A percentile compares a stretch with the other conserved stretches of the same genome.
Evolutionary conservation across 2,329 filamentous ascomycete species (phyloP).

Genomic region (Trichoderma koningii): DNA sequence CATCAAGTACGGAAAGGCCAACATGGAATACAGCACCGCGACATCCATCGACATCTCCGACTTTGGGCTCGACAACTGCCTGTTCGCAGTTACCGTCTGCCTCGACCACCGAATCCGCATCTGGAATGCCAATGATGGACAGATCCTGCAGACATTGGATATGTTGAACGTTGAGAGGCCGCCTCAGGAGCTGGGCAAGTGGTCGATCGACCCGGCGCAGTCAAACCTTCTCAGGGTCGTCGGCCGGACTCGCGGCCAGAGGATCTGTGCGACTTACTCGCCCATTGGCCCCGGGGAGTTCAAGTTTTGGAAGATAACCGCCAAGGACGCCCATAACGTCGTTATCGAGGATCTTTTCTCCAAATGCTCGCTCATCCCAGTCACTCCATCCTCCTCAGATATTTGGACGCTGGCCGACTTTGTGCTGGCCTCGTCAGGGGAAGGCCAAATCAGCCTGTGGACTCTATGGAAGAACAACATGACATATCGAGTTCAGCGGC

Average conservation of each 20-base stretch:
- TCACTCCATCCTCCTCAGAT: constrained; percentile 68
- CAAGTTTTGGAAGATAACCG: constrained; percentile 83
- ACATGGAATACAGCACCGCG: constrained; percentile 68
- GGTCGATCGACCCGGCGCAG: constrained; percentile 77
- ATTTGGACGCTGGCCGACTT: constrained; percentile 83
- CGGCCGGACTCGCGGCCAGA: constrained; percentile 55
- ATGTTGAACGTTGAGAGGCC: constrained; percentile 69
- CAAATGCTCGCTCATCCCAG: constrained; percentile 60
- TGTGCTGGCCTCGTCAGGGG: constrained; percentile 58
- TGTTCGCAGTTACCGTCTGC: constrained; percentile 75
- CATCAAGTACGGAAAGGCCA: constrained; percentile 63
- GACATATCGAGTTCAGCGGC: constrained; percentile 70
- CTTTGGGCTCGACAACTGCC: constrained; percentile 51
- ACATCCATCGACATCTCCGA: constrained; percentile 61
- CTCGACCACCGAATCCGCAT: constrained; percentile 86
- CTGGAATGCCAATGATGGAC: constrained; percentile 85
- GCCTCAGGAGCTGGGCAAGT: constrained; percentile 69
- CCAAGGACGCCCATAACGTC: constrained; percentile 64
- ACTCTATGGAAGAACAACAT: constrained; percentile 84
- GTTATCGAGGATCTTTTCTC: constrained; percentile 73
- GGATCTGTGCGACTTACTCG: constrained; percentile 77
- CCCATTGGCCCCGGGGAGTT: constrained; percentile 86
- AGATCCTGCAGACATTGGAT: constrained; percentile 74
- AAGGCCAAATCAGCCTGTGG: constrained; percentile 67
- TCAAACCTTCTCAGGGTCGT: constrained; percentile 75